Conservation (phyloP, 176 grass and related monocot genomes). For the Ananas comosus region DNA sequence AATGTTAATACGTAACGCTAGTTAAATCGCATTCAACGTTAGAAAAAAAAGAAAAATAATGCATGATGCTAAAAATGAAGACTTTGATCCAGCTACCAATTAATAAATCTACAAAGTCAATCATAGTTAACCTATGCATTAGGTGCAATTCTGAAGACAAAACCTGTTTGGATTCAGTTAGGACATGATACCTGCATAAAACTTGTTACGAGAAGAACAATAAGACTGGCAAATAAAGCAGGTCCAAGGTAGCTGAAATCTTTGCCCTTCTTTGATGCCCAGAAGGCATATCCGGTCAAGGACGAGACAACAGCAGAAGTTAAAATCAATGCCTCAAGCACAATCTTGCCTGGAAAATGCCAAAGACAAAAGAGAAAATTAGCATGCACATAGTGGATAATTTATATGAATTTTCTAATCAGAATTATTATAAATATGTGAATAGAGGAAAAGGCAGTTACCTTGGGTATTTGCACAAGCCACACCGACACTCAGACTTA, state of each 20-base stretch:
- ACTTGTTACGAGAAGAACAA: conserved; percentile 71
- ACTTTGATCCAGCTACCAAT: neutral
- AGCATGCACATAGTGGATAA: neutral
- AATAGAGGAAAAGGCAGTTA: conserved; percentile 23
- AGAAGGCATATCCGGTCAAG: conserved; percentile 89
- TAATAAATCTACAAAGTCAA: neutral
- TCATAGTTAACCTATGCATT: neutral
- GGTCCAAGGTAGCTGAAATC: conserved; percentile 85
- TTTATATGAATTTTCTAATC: neutral
- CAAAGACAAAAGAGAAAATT: conserved; percentile 15
- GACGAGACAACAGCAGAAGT: conserved; percentile 80
- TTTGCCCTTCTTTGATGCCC: conserved; percentile 97
- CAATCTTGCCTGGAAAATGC: conserved; percentile 66
- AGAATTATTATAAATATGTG: neutral
- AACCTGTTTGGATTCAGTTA: neutral
- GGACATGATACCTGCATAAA: conserved; percentile 61
- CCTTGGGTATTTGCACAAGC: conserved; percentile 96
- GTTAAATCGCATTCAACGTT: too few species aligned
- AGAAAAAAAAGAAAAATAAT: too few species aligned
- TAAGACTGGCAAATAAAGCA: conserved; percentile 58
- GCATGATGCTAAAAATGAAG: neutral
- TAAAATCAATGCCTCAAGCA: conserved; percentile 88
- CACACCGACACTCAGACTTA: conserved; percentile 95
- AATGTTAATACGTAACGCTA: too few species aligned
- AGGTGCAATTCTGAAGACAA: neutral